Evolutionary conservation across 2,329 filamentous ascomycete genomes (phyloP).

Genomic region (Penicillium concentricum): DNA sequence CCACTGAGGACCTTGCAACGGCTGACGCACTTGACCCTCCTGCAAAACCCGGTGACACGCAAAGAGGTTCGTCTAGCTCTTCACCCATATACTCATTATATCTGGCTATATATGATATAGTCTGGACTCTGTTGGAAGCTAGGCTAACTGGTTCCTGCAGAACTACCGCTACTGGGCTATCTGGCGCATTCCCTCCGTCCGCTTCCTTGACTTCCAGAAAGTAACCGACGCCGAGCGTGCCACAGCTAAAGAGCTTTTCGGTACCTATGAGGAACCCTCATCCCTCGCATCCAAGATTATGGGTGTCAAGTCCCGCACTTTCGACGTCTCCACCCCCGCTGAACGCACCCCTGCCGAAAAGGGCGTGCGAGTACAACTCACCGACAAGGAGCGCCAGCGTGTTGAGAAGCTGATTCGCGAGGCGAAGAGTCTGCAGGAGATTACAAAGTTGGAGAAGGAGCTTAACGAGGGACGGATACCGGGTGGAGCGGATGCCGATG

Average conservation of each 20-base stretch:
- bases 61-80: constrained; percentile 69
- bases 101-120: not conserved
- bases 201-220: constrained; percentile 90
- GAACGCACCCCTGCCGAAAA: constrained; percentile 52
- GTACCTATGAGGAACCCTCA: constrained; percentile 72
- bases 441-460: constrained; percentile 86
- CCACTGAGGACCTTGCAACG: constrained; percentile 66
- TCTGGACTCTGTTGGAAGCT: not conserved
- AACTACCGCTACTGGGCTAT: constrained; percentile 91
- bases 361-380: constrained; percentile 77
- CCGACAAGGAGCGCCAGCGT: constrained; percentile 80
- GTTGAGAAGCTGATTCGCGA: constrained; percentile 85
- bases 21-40: constrained; percentile 75
- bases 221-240: constrained; percentile 82
- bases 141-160: constrained; percentile 46
- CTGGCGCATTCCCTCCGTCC: constrained; percentile 78
- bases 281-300: constrained; percentile 81
- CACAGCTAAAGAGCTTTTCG: constrained; percentile 77
- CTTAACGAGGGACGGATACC: constrained; percentile 86
- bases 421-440: constrained; percentile 86
- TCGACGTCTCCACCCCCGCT: constrained; percentile 53
- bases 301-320: constrained; percentile 75
- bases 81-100: not conserved
- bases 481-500: constrained; percentile 51
- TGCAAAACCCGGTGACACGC: constrained; percentile 86